Evolutionary conservation across 805 yeast species (phyloP).

Genomic region (Debaryomyces prosopidis): DNA sequence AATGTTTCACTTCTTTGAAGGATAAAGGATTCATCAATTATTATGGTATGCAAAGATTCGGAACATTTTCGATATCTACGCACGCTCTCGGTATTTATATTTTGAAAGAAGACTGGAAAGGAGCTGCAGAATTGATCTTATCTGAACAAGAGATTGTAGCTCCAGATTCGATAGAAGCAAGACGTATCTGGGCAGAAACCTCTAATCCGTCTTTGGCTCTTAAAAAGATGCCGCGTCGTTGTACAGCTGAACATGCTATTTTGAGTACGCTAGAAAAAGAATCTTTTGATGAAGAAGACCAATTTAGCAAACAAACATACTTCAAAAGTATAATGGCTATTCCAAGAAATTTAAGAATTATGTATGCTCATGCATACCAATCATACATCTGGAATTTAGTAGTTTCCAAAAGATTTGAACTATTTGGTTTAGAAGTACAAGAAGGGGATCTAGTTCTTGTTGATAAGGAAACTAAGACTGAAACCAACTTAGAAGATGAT

Average conservation of each 20-base stretch:
- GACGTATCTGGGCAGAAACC: slow-evolving; percentile 78
- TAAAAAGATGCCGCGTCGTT: slow-evolving; percentile 79
- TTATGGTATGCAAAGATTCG: slow-evolving; percentile 98
- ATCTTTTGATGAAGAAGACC: slow-evolving; percentile 43
- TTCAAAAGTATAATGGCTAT: slow-evolving; percentile 82
- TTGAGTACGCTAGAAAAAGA: slow-evolving; percentile 60
- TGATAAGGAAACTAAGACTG: slow-evolving; percentile 11
- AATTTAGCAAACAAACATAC: slow-evolving; percentile 55
- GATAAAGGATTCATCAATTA: slow-evolving; percentile 86
- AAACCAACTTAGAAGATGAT: slow-evolving; percentile 11
- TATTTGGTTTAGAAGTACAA: slow-evolving; percentile 68
- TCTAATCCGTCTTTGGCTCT: slow-evolving; percentile 65
- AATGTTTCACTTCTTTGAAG: slow-evolving; percentile 58
- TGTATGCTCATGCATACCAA: slow-evolving; percentile 98
- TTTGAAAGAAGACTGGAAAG: slow-evolving; percentile 72
- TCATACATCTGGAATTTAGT: slow-evolving; percentile 92
- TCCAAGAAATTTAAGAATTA: slow-evolving; percentile 87
- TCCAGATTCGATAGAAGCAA: slow-evolving; percentile 81
- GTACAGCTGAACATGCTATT: slow-evolving; percentile 80
- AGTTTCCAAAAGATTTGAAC: slow-evolving; percentile 71
- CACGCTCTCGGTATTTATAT: slow-evolving; percentile 79
- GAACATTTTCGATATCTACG: slow-evolving; percentile 91
- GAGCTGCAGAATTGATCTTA: slow-evolving; percentile 74
- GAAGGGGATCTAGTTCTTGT: slow-evolving; percentile 76
- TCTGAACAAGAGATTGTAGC: slow-evolving; percentile 83